Conservation (phyloP, 2,329 filamentous ascomycete genomes). For the Davidsoniella eucalypti region DNA sequence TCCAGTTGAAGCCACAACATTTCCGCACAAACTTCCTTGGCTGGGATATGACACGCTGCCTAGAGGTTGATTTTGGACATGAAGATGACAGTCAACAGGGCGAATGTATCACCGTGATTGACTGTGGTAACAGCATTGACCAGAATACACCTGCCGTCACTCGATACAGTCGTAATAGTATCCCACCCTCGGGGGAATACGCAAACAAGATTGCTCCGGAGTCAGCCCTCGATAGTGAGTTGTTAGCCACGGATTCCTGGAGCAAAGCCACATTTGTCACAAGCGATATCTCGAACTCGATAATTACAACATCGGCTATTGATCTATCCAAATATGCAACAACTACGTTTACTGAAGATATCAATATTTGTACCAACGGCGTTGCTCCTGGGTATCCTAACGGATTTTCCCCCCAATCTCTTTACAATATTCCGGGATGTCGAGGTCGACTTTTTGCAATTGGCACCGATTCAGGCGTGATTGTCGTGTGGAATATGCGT, state of each 20-base stretch:
- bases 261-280: slow-evolving; percentile 35
- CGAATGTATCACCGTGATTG: slow-evolving; percentile 59
- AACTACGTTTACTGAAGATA: slow-evolving; percentile 59
- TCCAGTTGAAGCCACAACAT: slow-evolving; percentile 42
- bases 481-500: slow-evolving; percentile 76
- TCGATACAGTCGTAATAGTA: slow-evolving; percentile 26
- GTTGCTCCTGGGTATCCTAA: slow-evolving; percentile 5
- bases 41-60: slow-evolving; percentile 79
- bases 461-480: slow-evolving; percentile 61
- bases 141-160: slow-evolving; percentile 24
- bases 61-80: slow-evolving; percentile 79
- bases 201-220: no score
- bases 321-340: slow-evolving; percentile 61
- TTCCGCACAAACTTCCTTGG: slow-evolving; percentile 64
- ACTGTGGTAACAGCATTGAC: slow-evolving; percentile 50
- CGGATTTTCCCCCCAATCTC: neutral
- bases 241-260: slow-evolving; percentile 43
- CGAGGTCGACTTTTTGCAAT: slow-evolving; percentile 65
- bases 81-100: slow-evolving; percentile 63
- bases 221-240: no score
- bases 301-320: slow-evolving; percentile 53
- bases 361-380: neutral
- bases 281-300: slow-evolving; percentile 38
- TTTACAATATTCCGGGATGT: slow-evolving; percentile 60
- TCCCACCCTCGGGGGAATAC: no score